Percentiles rank a stretch among this genome's conserved stretches.
phyloP scores from a whole-genome alignment of 805 yeast species.

The Tetrapisispora taiwanensis region DNA sequence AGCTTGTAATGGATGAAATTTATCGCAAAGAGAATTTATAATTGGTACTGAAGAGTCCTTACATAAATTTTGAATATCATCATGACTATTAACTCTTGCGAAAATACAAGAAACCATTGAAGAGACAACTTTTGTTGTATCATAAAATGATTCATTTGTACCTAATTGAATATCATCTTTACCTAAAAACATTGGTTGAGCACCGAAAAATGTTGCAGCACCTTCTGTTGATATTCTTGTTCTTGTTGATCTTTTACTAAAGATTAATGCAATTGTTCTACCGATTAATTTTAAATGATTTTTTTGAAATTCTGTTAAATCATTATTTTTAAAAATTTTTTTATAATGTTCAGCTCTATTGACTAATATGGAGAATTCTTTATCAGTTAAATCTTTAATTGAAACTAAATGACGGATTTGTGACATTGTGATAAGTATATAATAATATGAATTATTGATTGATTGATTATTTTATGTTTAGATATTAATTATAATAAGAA shows the following conservation, averaged over 20 bases:
- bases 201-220: conserved; percentile 87
- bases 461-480: too few relatives aligned
- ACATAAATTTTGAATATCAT: conserved; percentile 69
- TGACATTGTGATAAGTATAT: background rate
- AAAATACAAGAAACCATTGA: conserved; percentile 96
- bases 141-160: conserved; percentile 83
- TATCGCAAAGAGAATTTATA: conserved; percentile 88
- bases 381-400: conserved; percentile 64
- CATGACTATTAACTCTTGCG: conserved; percentile 87
- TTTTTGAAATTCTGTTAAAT: conserved; percentile 27
- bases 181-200: conserved; percentile 92
- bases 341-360: conserved; percentile 71
- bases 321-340: conserved; percentile 46
- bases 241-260: conserved; percentile 88
- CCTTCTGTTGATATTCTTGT: conserved; percentile 93
- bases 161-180: conserved; percentile 95
- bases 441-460: too few relatives aligned
- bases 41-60: conserved; percentile 80
- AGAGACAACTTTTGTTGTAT: conserved; percentile 78
- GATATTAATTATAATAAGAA: too few relatives aligned
- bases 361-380: conserved; percentile 65
- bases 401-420: conserved; percentile 61
- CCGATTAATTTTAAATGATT: conserved; percentile 54
- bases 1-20: conserved; percentile 90
- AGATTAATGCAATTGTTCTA: conserved; percentile 70